Conservation (phyloP, 1,284 basidiomycete species). For the Cryptococcus jaspeensis region DNA sequence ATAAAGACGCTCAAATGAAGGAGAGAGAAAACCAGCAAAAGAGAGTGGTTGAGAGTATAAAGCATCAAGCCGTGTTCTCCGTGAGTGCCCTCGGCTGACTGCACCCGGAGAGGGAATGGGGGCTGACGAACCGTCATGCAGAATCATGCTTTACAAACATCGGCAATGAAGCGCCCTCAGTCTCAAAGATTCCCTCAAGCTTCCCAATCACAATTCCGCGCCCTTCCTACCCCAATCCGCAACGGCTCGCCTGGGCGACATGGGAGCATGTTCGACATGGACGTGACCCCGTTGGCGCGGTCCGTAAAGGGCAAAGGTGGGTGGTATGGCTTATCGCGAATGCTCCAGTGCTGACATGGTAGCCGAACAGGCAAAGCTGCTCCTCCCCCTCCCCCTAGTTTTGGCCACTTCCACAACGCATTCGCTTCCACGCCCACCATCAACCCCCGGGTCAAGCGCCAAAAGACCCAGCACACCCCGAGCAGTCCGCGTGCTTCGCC, state of each 20-base stretch:
- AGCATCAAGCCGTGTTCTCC: slow-evolving; percentile 44
- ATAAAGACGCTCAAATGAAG: slow-evolving; percentile 33
- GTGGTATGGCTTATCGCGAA: neutral
- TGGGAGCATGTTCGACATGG: slow-evolving; percentile 4
- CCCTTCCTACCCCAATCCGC: slow-evolving; percentile 16
- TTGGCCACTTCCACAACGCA: slow-evolving; percentile 36
- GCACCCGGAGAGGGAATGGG: neutral
- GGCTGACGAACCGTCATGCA: neutral
- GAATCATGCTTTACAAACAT: slow-evolving; percentile 31
- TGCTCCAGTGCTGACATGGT: neutral
- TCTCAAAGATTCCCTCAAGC: slow-evolving; percentile 10
- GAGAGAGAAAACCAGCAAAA: slow-evolving; percentile 31
- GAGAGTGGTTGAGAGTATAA: slow-evolving; percentile 37
- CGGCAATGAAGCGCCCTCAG: slow-evolving; percentile 22
- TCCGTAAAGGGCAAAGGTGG: slow-evolving; percentile 34
- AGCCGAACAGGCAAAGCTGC: slow-evolving; percentile 8
- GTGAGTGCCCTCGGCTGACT: slow-evolving; percentile 20
- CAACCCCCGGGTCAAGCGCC: slow-evolving; percentile 24
- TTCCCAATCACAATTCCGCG: slow-evolving; percentile 8
- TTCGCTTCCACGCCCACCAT: slow-evolving; percentile 29
- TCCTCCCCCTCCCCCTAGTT: slow-evolving; percentile 25
- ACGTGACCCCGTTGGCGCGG: slow-evolving; percentile 17
- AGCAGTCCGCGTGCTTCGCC: slow-evolving; percentile 22
- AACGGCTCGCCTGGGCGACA: slow-evolving; percentile 27
- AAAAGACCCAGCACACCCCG: slow-evolving; percentile 12